Evolutionary conservation across 176 grass and related monocot species (phyloP).

Genomic region (Aechmea fasciata): DNA sequence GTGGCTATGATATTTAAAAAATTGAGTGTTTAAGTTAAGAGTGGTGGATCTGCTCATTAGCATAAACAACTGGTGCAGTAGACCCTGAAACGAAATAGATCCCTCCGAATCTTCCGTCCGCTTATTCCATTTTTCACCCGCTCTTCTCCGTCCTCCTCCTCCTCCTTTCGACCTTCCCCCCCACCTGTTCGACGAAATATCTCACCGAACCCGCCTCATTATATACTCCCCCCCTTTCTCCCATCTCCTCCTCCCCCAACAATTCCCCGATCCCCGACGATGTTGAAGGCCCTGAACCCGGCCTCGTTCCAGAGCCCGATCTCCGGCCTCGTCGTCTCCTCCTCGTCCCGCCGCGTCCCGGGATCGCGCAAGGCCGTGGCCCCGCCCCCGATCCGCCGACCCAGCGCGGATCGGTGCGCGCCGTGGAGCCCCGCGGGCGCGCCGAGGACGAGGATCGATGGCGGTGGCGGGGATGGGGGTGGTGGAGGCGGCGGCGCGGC

Average conservation of each 20-base stretch:
- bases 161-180: not conserved
- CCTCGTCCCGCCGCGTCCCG: slow-evolving; percentile 35
- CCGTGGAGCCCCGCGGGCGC: slow-evolving; percentile 29
- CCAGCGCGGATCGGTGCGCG: slow-evolving; percentile 33
- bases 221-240: slow-evolving; percentile 12
- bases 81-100: slow-evolving; percentile 4
- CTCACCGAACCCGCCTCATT: slow-evolving; percentile 19
- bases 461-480: slow-evolving; percentile 5
- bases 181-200: slow-evolving; percentile 71
- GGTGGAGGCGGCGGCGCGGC: not conserved
- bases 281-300: slow-evolving; percentile 57
- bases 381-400: slow-evolving; percentile 61
- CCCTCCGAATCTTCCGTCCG: slow-evolving; percentile 67
- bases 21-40: too few relatives aligned
- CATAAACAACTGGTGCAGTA: too few relatives aligned
- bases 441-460: not conserved
- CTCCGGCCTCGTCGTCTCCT: slow-evolving; percentile 36
- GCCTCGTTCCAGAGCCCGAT: slow-evolving; percentile 37
- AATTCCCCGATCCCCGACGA: slow-evolving; percentile 5
- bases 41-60: too few relatives aligned
- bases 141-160: not conserved
- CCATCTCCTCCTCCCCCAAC: not conserved
- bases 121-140: slow-evolving; percentile 22
- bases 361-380: slow-evolving; percentile 41
- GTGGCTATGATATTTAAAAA: too few relatives aligned